phyloP scores from a whole-genome alignment of 495 filamentous ascomycete genomes.

The Chaetomium cochliodes region DNA sequence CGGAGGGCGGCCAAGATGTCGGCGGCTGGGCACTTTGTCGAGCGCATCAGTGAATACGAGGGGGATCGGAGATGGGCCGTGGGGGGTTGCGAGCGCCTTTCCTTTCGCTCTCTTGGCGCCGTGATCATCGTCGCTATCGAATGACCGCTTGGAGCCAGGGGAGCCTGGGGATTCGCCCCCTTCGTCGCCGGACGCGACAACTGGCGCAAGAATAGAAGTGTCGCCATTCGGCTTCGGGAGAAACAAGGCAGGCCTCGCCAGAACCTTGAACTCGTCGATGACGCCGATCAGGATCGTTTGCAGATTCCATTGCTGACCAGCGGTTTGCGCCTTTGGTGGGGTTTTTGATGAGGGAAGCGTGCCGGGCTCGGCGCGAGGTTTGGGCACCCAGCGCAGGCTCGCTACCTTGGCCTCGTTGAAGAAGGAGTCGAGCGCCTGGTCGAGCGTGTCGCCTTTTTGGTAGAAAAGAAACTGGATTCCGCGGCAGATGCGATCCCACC shows the following conservation, averaged over 20 bases:
- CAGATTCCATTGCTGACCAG: conserved; percentile 20
- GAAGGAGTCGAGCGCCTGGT: conserved; percentile 24
- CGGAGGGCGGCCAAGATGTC: background rate
- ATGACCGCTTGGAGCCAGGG: conserved; percentile 22
- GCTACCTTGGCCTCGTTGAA: conserved; percentile 21
- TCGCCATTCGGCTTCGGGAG: background rate
- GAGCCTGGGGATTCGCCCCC: background rate
- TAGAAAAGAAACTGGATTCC: conserved; percentile 27
- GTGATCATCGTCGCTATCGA: conserved; percentile 15
- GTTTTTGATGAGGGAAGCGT: conserved; percentile 16
- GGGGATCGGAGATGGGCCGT: background rate
- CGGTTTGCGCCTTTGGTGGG: conserved; percentile 21
- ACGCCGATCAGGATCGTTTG: conserved; percentile 23
- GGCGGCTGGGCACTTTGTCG: conserved; percentile 28
- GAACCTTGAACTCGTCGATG: conserved; percentile 15
- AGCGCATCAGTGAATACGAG: conserved; percentile 14
- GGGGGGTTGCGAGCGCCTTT: background rate
- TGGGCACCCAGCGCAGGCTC: conserved; percentile 29
- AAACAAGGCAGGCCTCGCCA: background rate
- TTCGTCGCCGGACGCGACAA: background rate
- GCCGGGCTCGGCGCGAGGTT: conserved; percentile 16
- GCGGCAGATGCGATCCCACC: conserved; percentile 22
- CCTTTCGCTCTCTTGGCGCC: conserved; percentile 19
- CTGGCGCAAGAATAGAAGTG: too few species aligned
- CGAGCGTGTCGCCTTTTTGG: conserved; percentile 16